phyloP scores from a whole-genome alignment of 768 basidiomycete genomes.

The Suillus placidus region DNA sequence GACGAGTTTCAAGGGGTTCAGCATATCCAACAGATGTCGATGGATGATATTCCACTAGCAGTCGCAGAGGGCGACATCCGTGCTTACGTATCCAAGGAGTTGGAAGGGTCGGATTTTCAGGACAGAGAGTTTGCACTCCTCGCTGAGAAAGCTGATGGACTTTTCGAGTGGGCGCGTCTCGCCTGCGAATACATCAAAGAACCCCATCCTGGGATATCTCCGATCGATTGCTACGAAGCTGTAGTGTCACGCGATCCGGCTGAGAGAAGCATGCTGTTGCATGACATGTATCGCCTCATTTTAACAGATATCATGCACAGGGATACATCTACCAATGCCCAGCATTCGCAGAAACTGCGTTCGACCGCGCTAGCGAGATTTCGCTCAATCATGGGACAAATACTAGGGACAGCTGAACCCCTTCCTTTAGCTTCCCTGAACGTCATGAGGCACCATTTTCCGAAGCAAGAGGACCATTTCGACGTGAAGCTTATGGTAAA shows the following conservation, averaged over 20 bases:
- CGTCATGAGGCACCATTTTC: background rate
- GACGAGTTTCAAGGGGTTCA: background rate
- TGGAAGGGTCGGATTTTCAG: background rate
- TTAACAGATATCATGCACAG: background rate
- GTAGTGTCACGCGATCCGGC: background rate
- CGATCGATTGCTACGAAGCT: background rate
- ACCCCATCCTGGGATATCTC: background rate
- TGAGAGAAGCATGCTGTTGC: background rate
- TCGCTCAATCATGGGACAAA: slow-evolving; percentile 4
- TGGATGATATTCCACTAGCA: background rate
- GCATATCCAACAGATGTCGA: background rate
- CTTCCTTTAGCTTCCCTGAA: slow-evolving; percentile 2
- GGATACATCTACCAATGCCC: background rate
- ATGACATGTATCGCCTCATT: background rate
- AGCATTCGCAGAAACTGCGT: background rate
- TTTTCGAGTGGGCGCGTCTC: slow-evolving; percentile 8
- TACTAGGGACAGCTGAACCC: slow-evolving; percentile 5
- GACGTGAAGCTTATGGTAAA: slow-evolving; percentile 1
- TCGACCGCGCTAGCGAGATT: background rate
- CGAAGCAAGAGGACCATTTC: background rate
- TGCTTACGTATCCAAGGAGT: background rate
- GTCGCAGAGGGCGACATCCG: background rate
- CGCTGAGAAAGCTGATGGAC: background rate
- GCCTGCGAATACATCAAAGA: slow-evolving; percentile 11
- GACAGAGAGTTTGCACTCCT: background rate